Base-by-base conservation (phyloP, 805 yeast genomes). In the Zygosaccharomyces lentus region DNA sequence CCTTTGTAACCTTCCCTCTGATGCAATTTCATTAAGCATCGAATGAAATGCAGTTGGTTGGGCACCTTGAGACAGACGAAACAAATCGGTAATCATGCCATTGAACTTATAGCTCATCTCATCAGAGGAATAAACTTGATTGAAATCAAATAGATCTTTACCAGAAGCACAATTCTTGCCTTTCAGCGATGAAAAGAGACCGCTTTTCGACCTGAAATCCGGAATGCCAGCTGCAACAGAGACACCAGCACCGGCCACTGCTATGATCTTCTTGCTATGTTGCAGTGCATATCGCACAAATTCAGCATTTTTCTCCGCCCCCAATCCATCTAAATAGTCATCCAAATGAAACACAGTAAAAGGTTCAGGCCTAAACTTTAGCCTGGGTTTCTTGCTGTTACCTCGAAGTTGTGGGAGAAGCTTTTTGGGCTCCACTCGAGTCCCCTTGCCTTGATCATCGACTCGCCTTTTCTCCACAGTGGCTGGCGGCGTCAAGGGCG, bases 211-310 rank as follows among this genome's bases (percentile, higher is more conserved):
- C 60, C 96, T 69, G 59, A 88, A 84, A 57, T 84, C 93, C 3
- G 96, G 96, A 32, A 88, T 89, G 4, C 96, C 96, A 1, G 95
- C 87, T 24, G 85, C 84, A 44, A 90, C 93, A 9, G 96, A 87
- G 15, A 87, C 78, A 2, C 96, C 96, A 13, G 97, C 97, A 9
- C 97, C 97, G 1, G 90, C 78, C 24, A 89, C 74, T 24, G 83
- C 77, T 2, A 87, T 73, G 25, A 82, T 69, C 50, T 76, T 75
- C 52, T 74, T 77, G 25, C 90, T 73, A 53, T 82, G 72, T 27
- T 61, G 63, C 19, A 82, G 59, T 0, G 80, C 78, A 59, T 78
- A 75, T 45, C 72, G 73, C 21, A 82, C 56, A 49, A 80, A 76
- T 6, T 73, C 68, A 9, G 79, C 62, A 47, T 76, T 56, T 25